Conservation (phyloP, 2,329 filamentous ascomycete genomes). For the Setomelanomma holmii region DNA sequence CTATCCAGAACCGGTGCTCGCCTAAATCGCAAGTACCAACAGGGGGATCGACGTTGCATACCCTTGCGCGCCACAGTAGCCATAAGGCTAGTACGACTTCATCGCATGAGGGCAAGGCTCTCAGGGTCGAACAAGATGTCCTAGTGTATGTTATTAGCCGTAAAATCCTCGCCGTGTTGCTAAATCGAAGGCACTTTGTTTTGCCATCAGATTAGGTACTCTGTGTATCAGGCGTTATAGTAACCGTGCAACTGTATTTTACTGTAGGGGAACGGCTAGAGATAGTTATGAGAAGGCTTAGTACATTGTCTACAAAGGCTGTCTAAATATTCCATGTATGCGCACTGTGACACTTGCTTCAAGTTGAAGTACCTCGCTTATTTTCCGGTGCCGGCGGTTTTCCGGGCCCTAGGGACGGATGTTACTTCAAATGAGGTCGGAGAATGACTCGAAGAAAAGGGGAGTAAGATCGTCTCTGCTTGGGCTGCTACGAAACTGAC, state of each 20-base stretch:
- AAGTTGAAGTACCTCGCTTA: background rate
- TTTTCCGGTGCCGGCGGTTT: background rate
- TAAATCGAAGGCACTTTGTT: background rate
- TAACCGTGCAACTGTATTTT: background rate
- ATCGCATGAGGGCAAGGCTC: background rate
- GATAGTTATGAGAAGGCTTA: background rate
- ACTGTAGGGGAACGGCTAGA: background rate
- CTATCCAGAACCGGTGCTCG: background rate
- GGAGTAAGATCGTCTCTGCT: too few species aligned
- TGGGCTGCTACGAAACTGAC: too few species aligned
- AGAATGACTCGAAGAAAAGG: too few species aligned
- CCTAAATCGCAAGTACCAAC: background rate
- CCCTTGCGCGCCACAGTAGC: background rate
- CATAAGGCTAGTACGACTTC: background rate
- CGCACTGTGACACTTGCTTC: background rate
- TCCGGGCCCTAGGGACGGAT: too few species aligned
- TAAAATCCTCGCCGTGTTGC: background rate
- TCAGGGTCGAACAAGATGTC: background rate
- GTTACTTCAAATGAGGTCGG: too few species aligned
- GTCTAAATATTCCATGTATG: background rate
- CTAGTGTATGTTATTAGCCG: background rate
- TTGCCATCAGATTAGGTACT: too few species aligned
- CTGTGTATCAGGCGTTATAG: background rate
- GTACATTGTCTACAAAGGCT: too few species aligned
- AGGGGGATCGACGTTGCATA: background rate